Evolutionary conservation across 1,139 yeast species (phyloP).

Genomic region (Eremothecium coryli): DNA sequence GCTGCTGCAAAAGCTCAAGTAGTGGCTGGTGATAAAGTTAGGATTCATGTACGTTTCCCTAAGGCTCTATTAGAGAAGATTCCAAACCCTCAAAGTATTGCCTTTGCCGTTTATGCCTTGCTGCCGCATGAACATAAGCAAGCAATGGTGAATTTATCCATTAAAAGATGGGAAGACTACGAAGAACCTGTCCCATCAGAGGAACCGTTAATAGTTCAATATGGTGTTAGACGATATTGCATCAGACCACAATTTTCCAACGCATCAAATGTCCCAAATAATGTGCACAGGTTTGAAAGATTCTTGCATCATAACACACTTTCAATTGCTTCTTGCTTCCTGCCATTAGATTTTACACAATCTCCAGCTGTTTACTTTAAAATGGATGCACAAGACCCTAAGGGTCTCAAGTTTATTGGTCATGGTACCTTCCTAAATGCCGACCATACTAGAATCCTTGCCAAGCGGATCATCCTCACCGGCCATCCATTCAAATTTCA

Average conservation of each 20-base stretch:
- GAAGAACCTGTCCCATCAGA: conserved; percentile 76
- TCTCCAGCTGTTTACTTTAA: conserved; percentile 73
- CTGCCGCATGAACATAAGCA: conserved; percentile 79
- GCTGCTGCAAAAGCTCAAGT: conserved; percentile 48
- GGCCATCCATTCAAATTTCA: conserved; percentile 96
- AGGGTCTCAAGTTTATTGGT: conserved; percentile 62
- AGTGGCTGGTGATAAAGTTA: conserved; percentile 56
- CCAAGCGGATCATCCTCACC: conserved; percentile 81
- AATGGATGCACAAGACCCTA: conserved; percentile 32
- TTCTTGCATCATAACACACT: conserved; percentile 71
- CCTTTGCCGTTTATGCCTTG: conserved; percentile 63
- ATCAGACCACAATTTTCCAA: conserved; percentile 80
- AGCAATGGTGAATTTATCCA: conserved; percentile 72
- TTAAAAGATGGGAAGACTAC: conserved; percentile 83
- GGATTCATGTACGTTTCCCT: conserved; percentile 56
- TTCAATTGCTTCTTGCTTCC: conserved; percentile 78
- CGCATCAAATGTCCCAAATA: conserved; percentile 66
- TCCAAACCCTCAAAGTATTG: conserved; percentile 34
- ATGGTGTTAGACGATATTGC: conserved; percentile 85
- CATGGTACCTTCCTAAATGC: conserved; percentile 85
- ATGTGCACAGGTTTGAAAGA: conserved; percentile 79
- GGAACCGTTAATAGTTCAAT: conserved; percentile 73
- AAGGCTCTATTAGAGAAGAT: conserved; percentile 38
- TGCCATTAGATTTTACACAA: conserved; percentile 79
- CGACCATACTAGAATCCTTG: conserved; percentile 75